Evolutionary conservation across 2,329 filamentous ascomycete species (phyloP), one percentile per base, ranked within the genome.

Genomic region (Aspergillus thermomutatus): DNA sequence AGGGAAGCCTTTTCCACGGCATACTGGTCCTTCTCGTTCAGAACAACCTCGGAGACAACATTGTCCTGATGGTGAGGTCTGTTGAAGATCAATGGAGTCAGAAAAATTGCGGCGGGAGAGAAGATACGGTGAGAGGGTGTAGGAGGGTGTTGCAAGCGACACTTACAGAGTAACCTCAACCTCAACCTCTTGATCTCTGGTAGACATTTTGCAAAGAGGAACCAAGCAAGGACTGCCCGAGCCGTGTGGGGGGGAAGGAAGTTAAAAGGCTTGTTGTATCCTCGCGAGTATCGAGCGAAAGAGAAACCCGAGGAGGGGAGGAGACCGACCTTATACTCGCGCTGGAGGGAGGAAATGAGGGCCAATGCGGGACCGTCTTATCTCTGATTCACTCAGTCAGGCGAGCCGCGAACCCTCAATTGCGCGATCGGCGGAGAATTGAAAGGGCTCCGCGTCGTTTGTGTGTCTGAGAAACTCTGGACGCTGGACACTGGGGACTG

Each of bases 311-410:
- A 52, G 50, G 51, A 47, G 34, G 43, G 49, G 47, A 56, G 53
- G 55, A 57, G 62, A 61, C 58, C 26, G 58, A 59, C 55, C 64
- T 65, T 70, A 68, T 69, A 66, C 55, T 68, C 43, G 56, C 51
- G 46, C 64, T 64, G 64, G 60, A 55, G 45, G 62, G 59, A 55
- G 49, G 48, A 55, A 50, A 56, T 49, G 54, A 53, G 60, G 54
- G 37, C 55, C 91, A 87, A 76, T 95, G 91, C 26, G 90, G 94
- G 70, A 95, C 89, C 68, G 85, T 85, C 78, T 96, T 95, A 83
- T 93, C 90, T 82, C 52, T 50, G 57, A 50, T 51, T 54, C 60
- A 54, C 41, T 52, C 45, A 37, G 17, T 37, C 14, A 37, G 31
- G 14, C 31, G 31, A 37, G 31, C 31, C 14, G 31, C 31, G 14